Evolutionary conservation across 768 basidiomycete genomes (phyloP), one percentile per base, ranked within the genome.

Genomic region (Hygrophorus russula): DNA sequence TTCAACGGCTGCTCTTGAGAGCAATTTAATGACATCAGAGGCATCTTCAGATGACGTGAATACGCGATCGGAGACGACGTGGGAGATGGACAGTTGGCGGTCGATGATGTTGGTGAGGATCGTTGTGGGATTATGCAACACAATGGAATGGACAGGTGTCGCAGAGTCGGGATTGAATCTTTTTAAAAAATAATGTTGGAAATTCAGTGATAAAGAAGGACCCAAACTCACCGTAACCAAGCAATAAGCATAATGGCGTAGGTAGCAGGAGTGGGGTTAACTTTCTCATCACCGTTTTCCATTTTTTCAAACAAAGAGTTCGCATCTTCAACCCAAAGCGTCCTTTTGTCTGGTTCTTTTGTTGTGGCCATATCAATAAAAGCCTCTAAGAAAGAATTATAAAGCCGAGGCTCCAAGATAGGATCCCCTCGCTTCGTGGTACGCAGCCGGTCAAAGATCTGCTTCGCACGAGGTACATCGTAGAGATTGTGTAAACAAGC

Each of bases 401-500:
- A 82, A 12, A 85, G 53, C 4, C 68, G 64, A 4, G 74, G 65
- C 0, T 66, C 65, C 0, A 72, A 51, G 0, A 60, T 45, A 0
- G 59, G 50, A 49, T 61, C 59, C 28, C 55, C 50, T 20, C 48
- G 50, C 7, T 59, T 53, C 15, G 48, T 24, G 6, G 50, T 49
- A 5, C 81, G 73, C 30, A 92, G 59, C 7, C 70, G 67, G 37
- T 77, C 73, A 49, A 92, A 90, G 17, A 93, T 73, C 30, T 67
- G 64, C 49, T 76, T 76, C 5, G 90, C 90, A 4, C 91, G 82
- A 0, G 72, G 67, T 0, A 91, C 77, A 56, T 91, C 86, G 57
- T 82, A 78, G 2, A 76, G 55, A 49, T 82, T 75, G 57, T 82
- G 72, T 10, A 93, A 62, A 56, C 91, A 93, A 3, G 88, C 86